A percentile compares a stretch with the other conserved stretches of the same genome.
Evolutionary conservation across 139 green algal species (phyloP).

Genomic region (Volvox africanus): DNA sequence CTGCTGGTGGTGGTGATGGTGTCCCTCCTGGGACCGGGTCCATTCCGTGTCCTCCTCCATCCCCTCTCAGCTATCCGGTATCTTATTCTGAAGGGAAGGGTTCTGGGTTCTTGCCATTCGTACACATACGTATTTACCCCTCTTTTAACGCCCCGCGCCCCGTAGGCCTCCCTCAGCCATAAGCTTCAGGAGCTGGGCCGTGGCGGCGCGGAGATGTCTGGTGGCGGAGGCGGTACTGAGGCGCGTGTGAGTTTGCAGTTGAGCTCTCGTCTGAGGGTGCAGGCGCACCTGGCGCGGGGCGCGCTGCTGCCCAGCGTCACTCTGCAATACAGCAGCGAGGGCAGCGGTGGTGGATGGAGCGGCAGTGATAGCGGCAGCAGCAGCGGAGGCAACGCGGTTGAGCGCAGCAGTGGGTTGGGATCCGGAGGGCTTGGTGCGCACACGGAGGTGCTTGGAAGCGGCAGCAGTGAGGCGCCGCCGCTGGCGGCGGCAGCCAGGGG

Average conservation of each 20-base stretch:
- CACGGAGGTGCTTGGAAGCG: too few species aligned
- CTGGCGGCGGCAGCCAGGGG: too few species aligned
- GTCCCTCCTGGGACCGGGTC: too few species aligned
- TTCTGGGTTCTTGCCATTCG: too few species aligned
- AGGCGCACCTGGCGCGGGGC: slow-evolving; percentile 80
- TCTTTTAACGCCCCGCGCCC: neutral
- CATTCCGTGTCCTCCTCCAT: too few species aligned
- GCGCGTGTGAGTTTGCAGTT: slow-evolving; percentile 91
- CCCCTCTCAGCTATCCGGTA: too few species aligned
- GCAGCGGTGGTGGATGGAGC: neutral
- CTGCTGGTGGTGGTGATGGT: too few species aligned
- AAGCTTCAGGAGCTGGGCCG: slow-evolving; percentile 79
- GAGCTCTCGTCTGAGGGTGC: slow-evolving; percentile 83
- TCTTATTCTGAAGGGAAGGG: too few species aligned
- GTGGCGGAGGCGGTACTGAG: slow-evolving; percentile 71
- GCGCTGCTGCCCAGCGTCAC: slow-evolving; percentile 79
- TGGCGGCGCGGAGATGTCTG: slow-evolving; percentile 18
- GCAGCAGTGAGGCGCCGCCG: too few species aligned
- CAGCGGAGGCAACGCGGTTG: neutral
- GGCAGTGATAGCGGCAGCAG: neutral
- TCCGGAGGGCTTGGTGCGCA: too few species aligned
- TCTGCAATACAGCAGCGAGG: slow-evolving; percentile 86
- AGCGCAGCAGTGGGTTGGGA: too few species aligned
- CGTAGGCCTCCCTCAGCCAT: slow-evolving; percentile 84
- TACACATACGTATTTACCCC: neutral